Percentiles rank a stretch among this genome's conserved stretches.
Conservation (phyloP, 202 grass and related monocot genomes). For the Setaria viridis region DNA sequence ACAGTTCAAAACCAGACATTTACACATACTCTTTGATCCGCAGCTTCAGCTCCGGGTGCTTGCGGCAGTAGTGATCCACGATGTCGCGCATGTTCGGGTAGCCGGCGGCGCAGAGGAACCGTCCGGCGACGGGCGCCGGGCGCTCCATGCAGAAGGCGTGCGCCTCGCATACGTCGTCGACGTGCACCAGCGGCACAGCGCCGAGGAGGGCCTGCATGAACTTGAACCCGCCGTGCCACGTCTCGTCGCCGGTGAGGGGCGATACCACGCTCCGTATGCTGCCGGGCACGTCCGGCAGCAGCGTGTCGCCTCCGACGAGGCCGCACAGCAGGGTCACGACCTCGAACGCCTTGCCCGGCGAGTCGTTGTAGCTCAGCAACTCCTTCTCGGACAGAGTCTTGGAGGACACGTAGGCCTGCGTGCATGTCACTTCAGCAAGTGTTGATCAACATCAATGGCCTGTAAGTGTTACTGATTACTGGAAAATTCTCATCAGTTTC, state of each 20-base stretch:
- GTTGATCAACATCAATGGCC: too few species aligned
- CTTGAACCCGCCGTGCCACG: slow-evolving; percentile 25
- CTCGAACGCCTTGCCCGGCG: slow-evolving; percentile 32
- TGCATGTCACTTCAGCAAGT: not conserved
- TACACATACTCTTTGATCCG: not conserved
- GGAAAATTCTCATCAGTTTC: too few species aligned
- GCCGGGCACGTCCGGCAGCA: slow-evolving; percentile 35
- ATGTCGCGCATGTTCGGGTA: slow-evolving; percentile 54
- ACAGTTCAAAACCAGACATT: too few species aligned
- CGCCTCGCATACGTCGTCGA: slow-evolving; percentile 74
- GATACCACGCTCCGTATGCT: slow-evolving; percentile 43
- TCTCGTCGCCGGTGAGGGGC: slow-evolving; percentile 43
- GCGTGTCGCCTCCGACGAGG: slow-evolving; percentile 64
- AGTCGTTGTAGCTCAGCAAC: slow-evolving; percentile 55
- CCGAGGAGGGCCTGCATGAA: slow-evolving; percentile 61
- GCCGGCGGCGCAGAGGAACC: slow-evolving; percentile 62
- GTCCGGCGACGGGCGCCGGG: slow-evolving; percentile 50
- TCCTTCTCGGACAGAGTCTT: slow-evolving; percentile 62
- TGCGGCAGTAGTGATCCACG: slow-evolving; percentile 40
- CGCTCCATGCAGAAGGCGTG: slow-evolving; percentile 71
- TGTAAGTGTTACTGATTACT: too few species aligned
- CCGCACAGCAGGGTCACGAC: slow-evolving; percentile 56
- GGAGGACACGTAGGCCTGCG: slow-evolving; percentile 54
- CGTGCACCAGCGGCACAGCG: slow-evolving; percentile 59
- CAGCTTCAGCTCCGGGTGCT: slow-evolving; percentile 50